Conservation (phyloP, 192 early-diverging fungal genomes). For the Thamnidium elegans region DNA sequence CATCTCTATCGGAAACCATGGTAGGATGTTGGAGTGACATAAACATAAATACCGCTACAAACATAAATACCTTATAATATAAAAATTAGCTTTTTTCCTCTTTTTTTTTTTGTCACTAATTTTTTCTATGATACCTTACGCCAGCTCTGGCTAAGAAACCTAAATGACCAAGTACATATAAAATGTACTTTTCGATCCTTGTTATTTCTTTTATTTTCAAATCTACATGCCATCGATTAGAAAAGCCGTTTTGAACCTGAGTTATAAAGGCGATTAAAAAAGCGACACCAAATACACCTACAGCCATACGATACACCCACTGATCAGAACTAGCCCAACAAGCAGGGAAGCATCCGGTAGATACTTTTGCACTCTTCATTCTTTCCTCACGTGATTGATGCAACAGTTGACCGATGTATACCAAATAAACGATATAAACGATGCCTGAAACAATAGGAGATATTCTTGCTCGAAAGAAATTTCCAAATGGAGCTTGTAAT, state of each 20-base stretch:
- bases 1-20: constrained; percentile 12
- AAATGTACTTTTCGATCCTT: constrained; percentile 16
- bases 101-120: neutral
- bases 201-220: constrained; percentile 20
- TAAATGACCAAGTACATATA: constrained; percentile 39
- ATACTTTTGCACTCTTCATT: constrained; percentile 14
- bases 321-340: constrained; percentile 35
- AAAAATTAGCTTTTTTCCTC: neutral
- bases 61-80: constrained; percentile 37
- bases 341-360: constrained; percentile 30
- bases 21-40: constrained; percentile 8
- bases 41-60: constrained; percentile 43
- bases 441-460: constrained; percentile 41
- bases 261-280: constrained; percentile 43
- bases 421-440: constrained; percentile 44
- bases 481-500: constrained; percentile 30
- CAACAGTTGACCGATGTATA: constrained; percentile 35
- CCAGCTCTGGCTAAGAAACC: constrained; percentile 46
- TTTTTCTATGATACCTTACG: constrained; percentile 4
- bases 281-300: constrained; percentile 38
- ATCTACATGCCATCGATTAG: constrained; percentile 36
- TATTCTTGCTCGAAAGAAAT: constrained; percentile 46
- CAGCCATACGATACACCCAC: constrained; percentile 21
- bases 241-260: constrained; percentile 38
- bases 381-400: constrained; percentile 12